A percentile compares a stretch with the other conserved stretches of the same genome.
phyloP scores from a whole-genome alignment of 768 basidiomycete species.

The Scleroderma bovista region DNA sequence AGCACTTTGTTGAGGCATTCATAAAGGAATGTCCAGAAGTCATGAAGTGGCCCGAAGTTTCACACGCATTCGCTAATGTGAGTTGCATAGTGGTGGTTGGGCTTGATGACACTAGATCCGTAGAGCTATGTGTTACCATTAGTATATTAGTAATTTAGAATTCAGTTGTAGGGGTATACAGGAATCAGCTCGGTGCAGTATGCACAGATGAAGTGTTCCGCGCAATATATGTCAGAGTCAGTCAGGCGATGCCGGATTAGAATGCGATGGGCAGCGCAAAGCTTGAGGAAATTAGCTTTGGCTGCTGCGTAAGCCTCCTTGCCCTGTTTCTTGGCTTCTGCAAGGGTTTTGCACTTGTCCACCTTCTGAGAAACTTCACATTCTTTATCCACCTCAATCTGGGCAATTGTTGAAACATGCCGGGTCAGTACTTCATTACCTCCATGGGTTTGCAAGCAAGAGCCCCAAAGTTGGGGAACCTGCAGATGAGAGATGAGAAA shows the following conservation, averaged over 20 bases:
- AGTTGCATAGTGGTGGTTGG: constrained; percentile 34
- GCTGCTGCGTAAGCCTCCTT: too few relatives aligned
- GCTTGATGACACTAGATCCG: constrained; percentile 24
- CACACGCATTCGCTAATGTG: constrained; percentile 23
- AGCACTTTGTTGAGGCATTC: constrained; percentile 13
- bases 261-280: background rate
- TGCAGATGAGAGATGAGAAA: too few relatives aligned
- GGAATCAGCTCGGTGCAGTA: constrained; percentile 11
- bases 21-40: constrained; percentile 35
- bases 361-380: too few relatives aligned
- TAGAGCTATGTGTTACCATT: constrained; percentile 21
- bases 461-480: too few relatives aligned
- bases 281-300: background rate
- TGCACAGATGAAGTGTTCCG: background rate
- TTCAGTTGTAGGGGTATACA: constrained; percentile 12
- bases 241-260: background rate
- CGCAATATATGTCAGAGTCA: background rate
- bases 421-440: too few relatives aligned
- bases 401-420: too few relatives aligned
- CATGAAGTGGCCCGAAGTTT: constrained; percentile 32
- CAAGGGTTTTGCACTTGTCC: too few relatives aligned
- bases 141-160: background rate
- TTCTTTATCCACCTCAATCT: too few relatives aligned
- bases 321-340: too few relatives aligned
- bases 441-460: too few relatives aligned